Evolutionary conservation across 768 basidiomycete species (phyloP), one percentile per base, ranked within the genome.

Genomic region (Rhizopogon vulgaris): DNA sequence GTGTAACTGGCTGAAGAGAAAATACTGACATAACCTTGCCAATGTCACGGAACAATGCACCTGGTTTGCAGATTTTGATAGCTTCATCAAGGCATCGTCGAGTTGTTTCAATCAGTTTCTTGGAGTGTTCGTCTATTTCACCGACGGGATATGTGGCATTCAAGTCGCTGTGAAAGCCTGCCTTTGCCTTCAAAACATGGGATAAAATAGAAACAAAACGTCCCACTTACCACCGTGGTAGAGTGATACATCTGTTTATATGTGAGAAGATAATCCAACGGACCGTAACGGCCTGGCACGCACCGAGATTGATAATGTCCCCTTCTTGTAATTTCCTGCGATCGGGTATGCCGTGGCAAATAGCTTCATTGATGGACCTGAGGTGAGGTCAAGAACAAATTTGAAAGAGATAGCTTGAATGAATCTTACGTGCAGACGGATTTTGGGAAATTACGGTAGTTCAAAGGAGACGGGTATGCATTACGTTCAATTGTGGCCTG

Each of bases 311-410:
- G 66, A 98, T 74, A 58, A 98, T 98, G 70, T 99, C 96, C 15
- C 96, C 96, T 58, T 97, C 91, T 60, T 78, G 78, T 57, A 94
- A 69, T 61, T 83, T 85, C 56, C 89, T 73, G 63, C 87, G 77
- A 72, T 95, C 92, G 36, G 94, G 94, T 56, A 95, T 94, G 52
- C 95, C 96, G 67, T 99, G 96, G 68, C 96, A 98, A 60, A 99
- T 94, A 47, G 81, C 87, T 69, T 98, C 95, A 67, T 99, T 99
- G 22, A 98, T 71, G 38, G 92, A 94, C 18, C 90, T 90, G 58
- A 41, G 15, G 37, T 34, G 4, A 54, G 8, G 48, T 49, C 22
- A 57, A 49, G 15, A 11, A 46, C 38, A 38, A 30, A 48, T 32
- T 48, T 22, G 22, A 22, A 42, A 45, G 27, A 47, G 39, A 42